Base-by-base conservation (phyloP, 2,329 filamentous ascomycete species). In the Verticillium albo-atrum region DNA sequence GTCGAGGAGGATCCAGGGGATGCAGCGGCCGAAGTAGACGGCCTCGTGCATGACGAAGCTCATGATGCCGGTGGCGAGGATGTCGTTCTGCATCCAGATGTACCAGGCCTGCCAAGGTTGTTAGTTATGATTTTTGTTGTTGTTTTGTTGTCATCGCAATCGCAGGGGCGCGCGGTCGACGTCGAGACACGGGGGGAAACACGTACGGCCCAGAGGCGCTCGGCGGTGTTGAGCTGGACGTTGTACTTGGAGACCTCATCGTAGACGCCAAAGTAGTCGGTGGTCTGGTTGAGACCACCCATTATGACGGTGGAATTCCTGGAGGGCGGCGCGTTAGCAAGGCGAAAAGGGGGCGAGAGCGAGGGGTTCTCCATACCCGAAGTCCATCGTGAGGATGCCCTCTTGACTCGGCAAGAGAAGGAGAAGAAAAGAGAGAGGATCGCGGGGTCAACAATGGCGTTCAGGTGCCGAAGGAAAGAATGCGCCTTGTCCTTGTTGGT, bases 61-160 rank as follows among this genome's bases (percentile, higher is more conserved):
- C 90, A 98, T 89, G 79, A 99, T 95, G 62, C 95, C 95, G 3
- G 95, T 99, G 61, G 95, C 95, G 63, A 99, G 87, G 58, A 90
- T 89, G 78, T 99, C 95, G 75, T 99, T 99, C 75, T 96, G 91
- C 89, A 98, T 97, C 84, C 88, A 99, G 17, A 94, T 85, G 75
- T 99, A 99, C 94, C 92, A 98, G 47, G 92, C 88, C 76, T 87
- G 55, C n/a, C 53, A 55, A 10, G 26, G 35, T 57, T n/a, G 58
- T 54, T 9, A 27, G 54, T 66, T 32, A 7, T 32, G 9, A 12
- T 32, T 32, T 32, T 32, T 32, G 30, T 32, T 32, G 1, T 32
- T 32, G 30, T 10, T 32, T 30, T 59, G 66, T 62, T 59, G 37
- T 14, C 14, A 42, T 37, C 15, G 56, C 26, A 2, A 9, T 28